Conservation (phyloP, 2,329 filamentous ascomycete genomes). For the Fusarium chlamydosporum region DNA sequence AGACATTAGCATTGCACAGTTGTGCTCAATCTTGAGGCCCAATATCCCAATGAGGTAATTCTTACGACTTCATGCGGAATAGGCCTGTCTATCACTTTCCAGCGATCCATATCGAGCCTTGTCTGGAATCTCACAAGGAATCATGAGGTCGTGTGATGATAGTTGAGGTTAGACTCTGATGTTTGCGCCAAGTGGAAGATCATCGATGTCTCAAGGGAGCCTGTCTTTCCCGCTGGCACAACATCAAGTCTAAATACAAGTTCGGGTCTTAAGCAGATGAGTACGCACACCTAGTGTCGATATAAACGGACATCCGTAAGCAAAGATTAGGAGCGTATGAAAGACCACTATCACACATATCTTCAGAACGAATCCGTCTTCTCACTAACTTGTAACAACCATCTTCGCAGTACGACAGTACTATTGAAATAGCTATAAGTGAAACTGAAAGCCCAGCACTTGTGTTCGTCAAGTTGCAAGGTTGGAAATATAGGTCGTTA, state of each 20-base stretch:
- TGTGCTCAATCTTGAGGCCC: conserved; percentile 11
- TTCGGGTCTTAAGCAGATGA: neutral
- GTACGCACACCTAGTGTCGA: neutral
- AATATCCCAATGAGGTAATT: conserved; percentile 7
- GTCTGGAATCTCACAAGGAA: conserved; percentile 8
- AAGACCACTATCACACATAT: neutral
- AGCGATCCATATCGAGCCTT: conserved; percentile 10
- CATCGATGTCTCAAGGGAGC: conserved; percentile 7
- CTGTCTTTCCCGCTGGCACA: conserved; percentile 19
- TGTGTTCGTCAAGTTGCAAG: neutral
- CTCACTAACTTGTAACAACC: neutral
- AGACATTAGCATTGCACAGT: conserved; percentile 7
- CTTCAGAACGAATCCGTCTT: neutral
- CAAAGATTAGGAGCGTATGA: neutral
- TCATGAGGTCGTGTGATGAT: conserved; percentile 3
- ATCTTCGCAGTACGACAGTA: neutral
- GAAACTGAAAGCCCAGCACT: neutral
- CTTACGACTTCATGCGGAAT: conserved; percentile 10
- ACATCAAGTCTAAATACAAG: conserved; percentile 7
- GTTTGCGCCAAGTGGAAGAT: conserved; percentile 13
- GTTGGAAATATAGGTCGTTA: neutral
- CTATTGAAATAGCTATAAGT: no score
- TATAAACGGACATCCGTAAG: neutral
- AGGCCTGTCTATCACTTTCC: conserved; percentile 1
- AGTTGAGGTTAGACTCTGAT: conserved; percentile 6